These are phyloP conservation scores for Blastomyces percursus DNA, from an alignment of 2,329 filamentous ascomycete species.

Conservation along the genomic window DNA sequence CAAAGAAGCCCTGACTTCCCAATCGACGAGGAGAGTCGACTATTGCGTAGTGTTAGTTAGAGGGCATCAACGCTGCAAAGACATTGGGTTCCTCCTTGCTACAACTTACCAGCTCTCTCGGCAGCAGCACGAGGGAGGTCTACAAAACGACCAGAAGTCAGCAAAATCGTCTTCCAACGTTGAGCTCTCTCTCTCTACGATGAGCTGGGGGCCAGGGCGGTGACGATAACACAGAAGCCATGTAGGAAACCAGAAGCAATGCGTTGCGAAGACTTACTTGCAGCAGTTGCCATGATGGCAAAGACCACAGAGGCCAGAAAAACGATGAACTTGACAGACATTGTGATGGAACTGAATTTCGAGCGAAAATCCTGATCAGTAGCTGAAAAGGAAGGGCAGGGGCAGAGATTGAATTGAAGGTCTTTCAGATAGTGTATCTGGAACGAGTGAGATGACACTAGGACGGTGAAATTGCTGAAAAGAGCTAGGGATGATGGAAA, in stretches of 20 bases:
- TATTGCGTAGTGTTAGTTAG: background rate
- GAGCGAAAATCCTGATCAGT: constrained; percentile 5
- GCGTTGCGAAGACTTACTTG: constrained; percentile 15
- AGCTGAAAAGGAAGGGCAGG: constrained; percentile 4
- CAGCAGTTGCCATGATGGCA: constrained; percentile 11
- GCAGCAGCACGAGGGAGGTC: background rate
- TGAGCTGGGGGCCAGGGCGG: background rate
- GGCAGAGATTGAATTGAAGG: constrained; percentile 7
- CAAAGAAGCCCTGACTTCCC: background rate
- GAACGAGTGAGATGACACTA: constrained; percentile 4
- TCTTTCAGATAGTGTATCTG: background rate
- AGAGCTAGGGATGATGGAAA: background rate
- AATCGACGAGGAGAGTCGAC: background rate
- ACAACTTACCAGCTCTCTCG: background rate
- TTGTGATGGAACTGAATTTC: constrained; percentile 3
- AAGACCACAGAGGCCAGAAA: constrained; percentile 18
- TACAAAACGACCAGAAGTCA: background rate
- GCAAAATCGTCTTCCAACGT: background rate
- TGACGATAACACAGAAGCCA: background rate
- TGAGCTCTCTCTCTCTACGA: no score
- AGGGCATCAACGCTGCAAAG: background rate
- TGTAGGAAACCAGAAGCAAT: background rate
- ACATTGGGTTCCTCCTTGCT: background rate
- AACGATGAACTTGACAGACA: constrained; percentile 14
- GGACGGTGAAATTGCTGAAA: background rate